Evolutionary conservation across 2,329 filamentous ascomycete species (phyloP), one percentile per base, ranked within the genome.

Genomic region (Phialocephala subalpina): DNA sequence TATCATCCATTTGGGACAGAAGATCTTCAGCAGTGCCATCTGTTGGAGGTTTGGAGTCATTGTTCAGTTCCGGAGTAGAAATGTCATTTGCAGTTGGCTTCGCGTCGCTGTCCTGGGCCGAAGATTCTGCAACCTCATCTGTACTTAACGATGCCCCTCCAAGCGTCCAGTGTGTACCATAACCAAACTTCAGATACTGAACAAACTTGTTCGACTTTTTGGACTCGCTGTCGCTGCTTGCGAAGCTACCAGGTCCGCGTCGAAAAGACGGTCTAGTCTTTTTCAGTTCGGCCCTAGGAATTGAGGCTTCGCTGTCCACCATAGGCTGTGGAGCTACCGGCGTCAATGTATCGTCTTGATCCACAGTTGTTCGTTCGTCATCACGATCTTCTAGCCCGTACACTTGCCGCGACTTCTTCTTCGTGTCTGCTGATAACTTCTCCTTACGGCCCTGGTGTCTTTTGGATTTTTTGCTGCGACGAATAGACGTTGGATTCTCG

Each of bases 401-500:
- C 5, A 62, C 62, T 18, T 68, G 49, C 36, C 60, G 45, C 29
- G 66, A 65, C 12, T 66, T 60, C 52, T 69, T 57, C 25, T 68
- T 59, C 16, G 66, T 57, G 16, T 69, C 62, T 12, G 40, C 29
- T 20, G n/a, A 11, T 29, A 62, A 35, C 45, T 63, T 77, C 81
- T 55, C 76, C 76, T 64, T 70, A 70, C 64, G 74, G 16, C 18
- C n/a, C 18, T 58, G 61, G 42, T 29, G n/a, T 78, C 68, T 75
- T 67, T 75, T 80, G 78, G 62, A 76, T 74, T 77, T 85, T 69
- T 76, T 79, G 49, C 80, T 78, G 57, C 69, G 69, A 25, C 91
- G 86, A 66, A 85, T 84, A 1, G 92, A 90, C 1, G 86, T 87
- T 16, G 93, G 92, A 70, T 93, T 94, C 40, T 97, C 91, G 61